Base-by-base conservation (phyloP, 345 rosid species). In the Camelina neglecta region DNA sequence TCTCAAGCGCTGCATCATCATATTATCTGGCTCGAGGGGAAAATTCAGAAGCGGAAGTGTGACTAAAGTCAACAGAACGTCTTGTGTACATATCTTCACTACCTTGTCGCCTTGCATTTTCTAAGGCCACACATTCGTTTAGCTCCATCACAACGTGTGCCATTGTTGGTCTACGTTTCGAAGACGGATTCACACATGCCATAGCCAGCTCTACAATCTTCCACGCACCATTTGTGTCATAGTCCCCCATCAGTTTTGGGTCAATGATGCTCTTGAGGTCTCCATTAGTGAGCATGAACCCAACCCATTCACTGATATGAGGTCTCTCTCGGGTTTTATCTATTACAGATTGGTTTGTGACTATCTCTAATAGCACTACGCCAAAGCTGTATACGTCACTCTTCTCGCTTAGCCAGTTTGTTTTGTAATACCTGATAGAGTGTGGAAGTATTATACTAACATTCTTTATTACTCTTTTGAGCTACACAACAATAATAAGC, bases 351-450 rank as follows among this genome's bases (percentile, higher is more conserved):
- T 66, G 69, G 62, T 85, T 83, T 11, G 89, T 86, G 23, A 87
- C 72, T 38, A 87, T 68, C 85, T 86, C 88, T 23, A 89, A 21
- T 0, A 89, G 75, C 36, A 85, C 79, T 12, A 89, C 80, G 10
- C 91, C 86, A 1, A 83, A 89, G 68, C 88, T 83, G 67, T 85
- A 89, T 1, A 89, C 84, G 18, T 87, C 91, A 26, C 86, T 89
- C 71, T 79, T 87, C 79, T 80, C 79, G 36, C 77, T 83, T 11
- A 88, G 62, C 65, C 75, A 80, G 66, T 74, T 75, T 20, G 83
- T 83, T 64, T 41, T 35, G 31, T 69, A 71, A 65, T 61, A 72
- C 69, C 84, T 85, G 69, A 57, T 3, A 18, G 21, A 48, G 20
- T 6, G 12, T 8, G 3, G 39, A 8, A 2, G 8, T 36, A 36